These are phyloP conservation scores for Sinapis alba DNA, from an alignment of 441 rosid genomes.

Conservation along the genomic window DNA sequence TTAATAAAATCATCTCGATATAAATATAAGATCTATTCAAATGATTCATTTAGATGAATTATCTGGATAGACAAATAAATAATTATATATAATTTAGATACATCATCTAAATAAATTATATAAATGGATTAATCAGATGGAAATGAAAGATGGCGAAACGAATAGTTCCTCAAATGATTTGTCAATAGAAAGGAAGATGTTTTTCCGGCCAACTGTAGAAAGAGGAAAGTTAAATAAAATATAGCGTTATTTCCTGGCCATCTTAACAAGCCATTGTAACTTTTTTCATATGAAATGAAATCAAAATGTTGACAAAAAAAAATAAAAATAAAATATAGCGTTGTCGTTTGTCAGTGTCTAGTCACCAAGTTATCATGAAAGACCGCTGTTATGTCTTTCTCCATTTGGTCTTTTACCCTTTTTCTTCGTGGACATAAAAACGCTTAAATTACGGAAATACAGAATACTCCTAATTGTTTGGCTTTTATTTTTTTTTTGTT, in stretches of 20 bases:
- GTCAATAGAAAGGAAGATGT: background rate
- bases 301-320: no score
- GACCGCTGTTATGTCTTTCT: background rate
- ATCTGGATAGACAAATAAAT: no score
- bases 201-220: background rate
- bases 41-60: no score
- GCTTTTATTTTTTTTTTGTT: background rate
- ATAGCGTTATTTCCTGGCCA: background rate
- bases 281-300: no score
- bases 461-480: conserved; percentile 9
- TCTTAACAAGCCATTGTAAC: no score
- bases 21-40: no score
- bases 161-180: background rate
- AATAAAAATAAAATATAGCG: background rate
- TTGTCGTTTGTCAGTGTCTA: background rate
- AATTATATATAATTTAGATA: no score
- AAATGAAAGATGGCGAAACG: no score
- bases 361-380: conserved; percentile 2
- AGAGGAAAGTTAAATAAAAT: background rate
- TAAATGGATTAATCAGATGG: no score
- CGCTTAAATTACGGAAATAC: background rate
- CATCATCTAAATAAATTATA: no score
- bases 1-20: no score
- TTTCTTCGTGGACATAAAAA: background rate
- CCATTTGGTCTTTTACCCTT: background rate